A percentile compares a stretch with the other conserved stretches of the same genome.
Evolutionary conservation across 176 grass and related monocot genomes (phyloP).

Genomic region (Bothriochloa decipiens): DNA sequence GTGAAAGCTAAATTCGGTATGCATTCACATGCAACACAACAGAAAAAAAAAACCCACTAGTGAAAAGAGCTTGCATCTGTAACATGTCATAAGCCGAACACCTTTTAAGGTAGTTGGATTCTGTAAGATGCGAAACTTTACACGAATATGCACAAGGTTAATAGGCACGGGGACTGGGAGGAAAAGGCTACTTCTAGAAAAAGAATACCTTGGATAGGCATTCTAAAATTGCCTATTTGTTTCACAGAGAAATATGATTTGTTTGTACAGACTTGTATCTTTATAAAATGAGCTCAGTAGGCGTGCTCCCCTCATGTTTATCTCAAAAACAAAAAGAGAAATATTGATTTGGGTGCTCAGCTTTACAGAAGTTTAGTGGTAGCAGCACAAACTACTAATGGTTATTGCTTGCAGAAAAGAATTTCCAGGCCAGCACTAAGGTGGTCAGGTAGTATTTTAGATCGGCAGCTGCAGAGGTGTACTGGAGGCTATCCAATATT

Average conservation of each 20-base stretch:
- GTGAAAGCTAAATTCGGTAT: slow-evolving; percentile 24
- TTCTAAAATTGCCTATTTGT: slow-evolving; percentile 27
- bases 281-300: no score
- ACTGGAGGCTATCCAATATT: slow-evolving; percentile 1
- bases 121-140: slow-evolving; percentile 5
- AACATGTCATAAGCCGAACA: not conserved
- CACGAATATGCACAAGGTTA: slow-evolving; percentile 16
- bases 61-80: slow-evolving; percentile 18
- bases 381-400: not conserved
- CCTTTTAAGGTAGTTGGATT: slow-evolving; percentile 16
- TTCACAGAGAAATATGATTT: slow-evolving; percentile 1
- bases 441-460: not conserved
- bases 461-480: not conserved
- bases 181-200: not conserved
- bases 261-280: no score
- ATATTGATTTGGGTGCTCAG: slow-evolving; percentile 12
- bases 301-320: no score
- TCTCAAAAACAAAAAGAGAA: no score
- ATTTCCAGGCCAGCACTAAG: not conserved
- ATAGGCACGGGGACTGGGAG: not conserved
- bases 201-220: not conserved
- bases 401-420: not conserved
- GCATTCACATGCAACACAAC: slow-evolving; percentile 1
- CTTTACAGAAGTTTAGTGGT: slow-evolving; percentile 9
- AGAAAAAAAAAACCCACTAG: not conserved